Evolutionary conservation across 192 early-diverging fungal genomes (phyloP), one percentile per base, ranked within the genome.

Genomic region (Lobosporangium transversale): DNA sequence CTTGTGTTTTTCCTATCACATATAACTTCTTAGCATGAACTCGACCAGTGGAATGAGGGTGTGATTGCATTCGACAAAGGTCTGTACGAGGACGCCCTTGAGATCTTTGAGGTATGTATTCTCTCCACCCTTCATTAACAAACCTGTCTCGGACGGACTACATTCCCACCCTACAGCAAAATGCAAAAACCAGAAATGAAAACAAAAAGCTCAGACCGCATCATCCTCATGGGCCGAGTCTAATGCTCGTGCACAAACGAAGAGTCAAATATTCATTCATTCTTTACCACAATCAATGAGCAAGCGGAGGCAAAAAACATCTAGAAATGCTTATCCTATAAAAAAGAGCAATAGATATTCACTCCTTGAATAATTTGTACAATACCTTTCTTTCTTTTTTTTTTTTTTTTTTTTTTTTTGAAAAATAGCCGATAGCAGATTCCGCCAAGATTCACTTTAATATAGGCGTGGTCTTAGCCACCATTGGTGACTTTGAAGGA

Each of bases 371-470:
- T 4, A 10, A 15, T 49, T 32, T 36, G 42, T 29, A 10, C n/a
- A n/a, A n/a, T n/a, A n/a, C 44, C 29, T 24, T 55, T 29, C 7
- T 43, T 62, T 23, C 48, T 50, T 20, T 33, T 3, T 53, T 23
- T 29, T 24, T 11, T 20, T 32, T 18, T 17, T 33, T 0, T 47
- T 14, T 29, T 62, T 30, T 62, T n/a, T 60, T 8, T 51, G 7
- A 4, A 43, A 36, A 4, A 18, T 81, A 91, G 89, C 78, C 80
- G 23, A 89, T 99, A 56, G 96, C 96, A 32, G 94, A 97, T 69
- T 91, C 89, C 6, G 90, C 95, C 32, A 96, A 95, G 83, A 96
- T 98, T 53, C 93, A 96, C 82, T 99, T 98, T 81, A 99, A 97
- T 79, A 94, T 97, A 67, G 95, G 92, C 4, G 88, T 95, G 55